phyloP scores from a whole-genome alignment of 1,139 yeast species.

The Blastobotrys apis region DNA sequence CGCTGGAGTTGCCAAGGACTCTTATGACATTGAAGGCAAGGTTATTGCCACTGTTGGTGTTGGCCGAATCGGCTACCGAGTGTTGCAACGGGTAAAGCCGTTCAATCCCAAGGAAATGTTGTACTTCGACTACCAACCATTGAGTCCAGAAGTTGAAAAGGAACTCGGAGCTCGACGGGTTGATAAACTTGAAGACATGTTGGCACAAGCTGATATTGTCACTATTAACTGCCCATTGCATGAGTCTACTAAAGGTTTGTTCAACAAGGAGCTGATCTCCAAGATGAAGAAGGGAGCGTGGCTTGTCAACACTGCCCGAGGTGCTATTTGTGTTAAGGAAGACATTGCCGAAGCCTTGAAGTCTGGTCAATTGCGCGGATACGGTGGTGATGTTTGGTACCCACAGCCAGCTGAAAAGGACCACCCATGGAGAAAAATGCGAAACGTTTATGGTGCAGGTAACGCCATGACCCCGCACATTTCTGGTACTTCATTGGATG shows the following conservation, averaged over 20 bases:
- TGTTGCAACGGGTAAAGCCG: conserved; percentile 66
- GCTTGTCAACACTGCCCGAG: conserved; percentile 80
- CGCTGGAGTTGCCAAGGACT: conserved; percentile 70
- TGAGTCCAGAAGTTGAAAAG: conserved; percentile 54
- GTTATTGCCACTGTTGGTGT: conserved; percentile 77
- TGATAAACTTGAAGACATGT: conserved; percentile 61
- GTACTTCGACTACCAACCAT: conserved; percentile 71
- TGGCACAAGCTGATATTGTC: conserved; percentile 64
- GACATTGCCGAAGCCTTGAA: conserved; percentile 72
- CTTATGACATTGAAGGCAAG: conserved; percentile 72
- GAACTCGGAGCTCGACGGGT: conserved; percentile 61
- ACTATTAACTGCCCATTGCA: conserved; percentile 78
- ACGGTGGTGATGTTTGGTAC: conserved; percentile 84
- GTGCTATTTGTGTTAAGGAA: conserved; percentile 68
- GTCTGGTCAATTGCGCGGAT: conserved; percentile 67
- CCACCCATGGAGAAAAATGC: conserved; percentile 75
- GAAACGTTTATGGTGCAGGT: conserved; percentile 63
- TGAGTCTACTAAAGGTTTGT: conserved; percentile 60
- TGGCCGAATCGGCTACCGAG: conserved; percentile 78
- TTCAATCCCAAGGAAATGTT: conserved; percentile 71
- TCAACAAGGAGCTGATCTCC: conserved; percentile 62
- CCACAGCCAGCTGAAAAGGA: conserved; percentile 74
- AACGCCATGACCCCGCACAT: conserved; percentile 86
- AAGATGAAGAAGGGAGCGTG: conserved; percentile 75
- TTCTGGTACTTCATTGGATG: conserved; percentile 76